Conservation (phyloP, 192 early-diverging fungal genomes). For the Linderina pennispora region DNA sequence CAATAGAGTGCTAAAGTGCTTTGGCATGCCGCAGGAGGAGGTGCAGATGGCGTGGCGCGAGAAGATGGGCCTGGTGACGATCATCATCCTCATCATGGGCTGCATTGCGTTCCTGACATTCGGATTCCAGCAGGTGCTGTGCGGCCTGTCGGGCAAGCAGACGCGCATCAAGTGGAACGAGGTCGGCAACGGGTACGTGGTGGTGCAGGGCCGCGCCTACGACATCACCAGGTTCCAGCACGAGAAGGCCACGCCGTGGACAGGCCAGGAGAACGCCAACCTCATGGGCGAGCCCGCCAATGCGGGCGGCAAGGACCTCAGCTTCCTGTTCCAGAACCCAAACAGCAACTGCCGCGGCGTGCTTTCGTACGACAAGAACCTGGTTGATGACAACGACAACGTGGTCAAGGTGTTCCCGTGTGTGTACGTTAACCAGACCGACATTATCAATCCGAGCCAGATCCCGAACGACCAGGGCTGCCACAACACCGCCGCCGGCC, state of each 20-base stretch:
- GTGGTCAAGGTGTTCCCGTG: constrained; percentile 68
- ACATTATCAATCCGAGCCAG: constrained; percentile 33
- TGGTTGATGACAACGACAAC: constrained; percentile 27
- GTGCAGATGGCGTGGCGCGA: constrained; percentile 85
- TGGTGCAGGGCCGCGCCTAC: constrained; percentile 60
- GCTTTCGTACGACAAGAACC: constrained; percentile 19
- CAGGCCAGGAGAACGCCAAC: constrained; percentile 39
- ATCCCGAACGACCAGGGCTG: constrained; percentile 54
- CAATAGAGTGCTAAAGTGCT: constrained; percentile 46
- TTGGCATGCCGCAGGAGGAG: constrained; percentile 51
- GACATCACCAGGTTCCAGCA: constrained; percentile 57
- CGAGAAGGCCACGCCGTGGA: constrained; percentile 34
- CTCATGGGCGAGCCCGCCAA: constrained; percentile 51
- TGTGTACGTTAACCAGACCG: constrained; percentile 50
- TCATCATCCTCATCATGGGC: constrained; percentile 68
- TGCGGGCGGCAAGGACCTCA: constrained; percentile 64
- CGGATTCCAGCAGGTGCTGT: constrained; percentile 65
- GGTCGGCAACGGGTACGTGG: constrained; percentile 48
- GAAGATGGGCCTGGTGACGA: constrained; percentile 80
- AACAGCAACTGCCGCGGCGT: constrained; percentile 62
- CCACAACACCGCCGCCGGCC: constrained; percentile 50
- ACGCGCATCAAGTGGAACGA: constrained; percentile 48
- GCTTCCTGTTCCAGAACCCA: constrained; percentile 73
- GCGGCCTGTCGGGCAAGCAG: constrained; percentile 41
- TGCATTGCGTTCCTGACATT: constrained; percentile 83